These are phyloP conservation scores for Teratosphaeria nubilosa DNA, from an alignment of 2,329 filamentous ascomycete species.

Conservation along the genomic window DNA sequence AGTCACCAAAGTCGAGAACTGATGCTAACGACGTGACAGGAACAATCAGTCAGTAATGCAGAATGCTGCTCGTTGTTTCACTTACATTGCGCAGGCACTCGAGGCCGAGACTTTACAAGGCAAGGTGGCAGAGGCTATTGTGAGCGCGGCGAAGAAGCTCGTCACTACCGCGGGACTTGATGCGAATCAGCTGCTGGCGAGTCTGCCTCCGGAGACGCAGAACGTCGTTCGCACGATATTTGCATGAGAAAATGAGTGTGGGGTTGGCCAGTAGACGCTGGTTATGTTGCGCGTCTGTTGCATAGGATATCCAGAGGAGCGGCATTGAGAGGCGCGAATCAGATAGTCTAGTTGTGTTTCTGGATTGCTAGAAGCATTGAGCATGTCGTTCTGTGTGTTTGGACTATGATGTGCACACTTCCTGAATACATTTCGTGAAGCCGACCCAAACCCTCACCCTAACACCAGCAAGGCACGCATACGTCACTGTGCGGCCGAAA, in stretches of 20 bases:
- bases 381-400: background rate
- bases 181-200: constrained; percentile 62
- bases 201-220: constrained; percentile 71
- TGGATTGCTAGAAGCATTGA: background rate
- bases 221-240: constrained; percentile 39
- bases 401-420: too few species aligned
- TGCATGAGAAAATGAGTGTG: constrained; percentile 2
- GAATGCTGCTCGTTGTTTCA: constrained; percentile 73
- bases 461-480: background rate
- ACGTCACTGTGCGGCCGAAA: background rate
- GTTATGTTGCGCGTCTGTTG: background rate
- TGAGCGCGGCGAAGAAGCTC: constrained; percentile 66
- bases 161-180: constrained; percentile 65
- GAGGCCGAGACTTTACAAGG: constrained; percentile 86
- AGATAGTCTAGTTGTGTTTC: background rate
- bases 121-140: constrained; percentile 67
- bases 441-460: background rate
- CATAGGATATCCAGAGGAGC: background rate
- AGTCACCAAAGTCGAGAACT: background rate
- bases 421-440: too few species aligned
- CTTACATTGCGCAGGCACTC: constrained; percentile 75
- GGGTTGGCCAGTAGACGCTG: background rate
- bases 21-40: constrained; percentile 39
- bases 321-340: background rate
- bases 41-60: constrained; percentile 72